Percentiles rank a stretch among this genome's conserved stretches.
Evolutionary conservation across 768 basidiomycete genomes (phyloP).

Genomic region (Dictyophora rubrovolvata): DNA sequence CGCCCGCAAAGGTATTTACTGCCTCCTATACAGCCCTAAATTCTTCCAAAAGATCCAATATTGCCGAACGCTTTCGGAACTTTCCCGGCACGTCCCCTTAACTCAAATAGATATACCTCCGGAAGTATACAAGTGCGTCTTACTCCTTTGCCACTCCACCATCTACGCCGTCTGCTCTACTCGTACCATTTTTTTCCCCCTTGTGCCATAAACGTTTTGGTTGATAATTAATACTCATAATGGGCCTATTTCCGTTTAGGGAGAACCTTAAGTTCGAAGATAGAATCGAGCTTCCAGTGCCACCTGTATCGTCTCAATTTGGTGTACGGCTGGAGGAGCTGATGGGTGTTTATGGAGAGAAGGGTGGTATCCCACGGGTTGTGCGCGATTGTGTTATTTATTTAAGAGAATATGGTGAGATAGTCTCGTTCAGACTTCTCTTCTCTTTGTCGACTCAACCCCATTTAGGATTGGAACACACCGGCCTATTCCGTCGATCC

Average conservation of each 20-base stretch:
- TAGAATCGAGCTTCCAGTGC: conserved; percentile 56
- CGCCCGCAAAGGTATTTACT: background rate
- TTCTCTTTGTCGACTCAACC: background rate
- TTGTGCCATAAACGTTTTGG: background rate
- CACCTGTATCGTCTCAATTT: conserved; percentile 54
- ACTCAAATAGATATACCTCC: conserved; percentile 82
- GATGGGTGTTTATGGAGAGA: conserved; percentile 79
- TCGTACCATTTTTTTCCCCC: too few relatives aligned
- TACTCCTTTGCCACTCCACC: background rate
- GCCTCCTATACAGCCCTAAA: conserved; percentile 51
- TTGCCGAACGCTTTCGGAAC: conserved; percentile 63
- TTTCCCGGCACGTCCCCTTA: conserved; percentile 69
- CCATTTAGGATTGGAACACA: conserved; percentile 45
- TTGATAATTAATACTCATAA: background rate
- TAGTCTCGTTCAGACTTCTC: background rate
- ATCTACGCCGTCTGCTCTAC: background rate
- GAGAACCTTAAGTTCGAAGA: conserved; percentile 72
- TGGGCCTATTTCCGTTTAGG: conserved; percentile 27
- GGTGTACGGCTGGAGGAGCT: conserved; percentile 73
- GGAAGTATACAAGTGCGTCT: conserved; percentile 66
- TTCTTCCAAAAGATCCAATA: conserved; percentile 82
- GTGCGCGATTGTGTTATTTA: conserved; percentile 67
- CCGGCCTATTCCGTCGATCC: conserved; percentile 78
- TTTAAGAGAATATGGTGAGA: conserved; percentile 46
- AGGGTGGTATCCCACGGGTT: conserved; percentile 71